A percentile compares a stretch with the other conserved stretches of the same genome.
Conservation (phyloP, 2,329 filamentous ascomycete genomes). For the Aureobasidium musti region DNA sequence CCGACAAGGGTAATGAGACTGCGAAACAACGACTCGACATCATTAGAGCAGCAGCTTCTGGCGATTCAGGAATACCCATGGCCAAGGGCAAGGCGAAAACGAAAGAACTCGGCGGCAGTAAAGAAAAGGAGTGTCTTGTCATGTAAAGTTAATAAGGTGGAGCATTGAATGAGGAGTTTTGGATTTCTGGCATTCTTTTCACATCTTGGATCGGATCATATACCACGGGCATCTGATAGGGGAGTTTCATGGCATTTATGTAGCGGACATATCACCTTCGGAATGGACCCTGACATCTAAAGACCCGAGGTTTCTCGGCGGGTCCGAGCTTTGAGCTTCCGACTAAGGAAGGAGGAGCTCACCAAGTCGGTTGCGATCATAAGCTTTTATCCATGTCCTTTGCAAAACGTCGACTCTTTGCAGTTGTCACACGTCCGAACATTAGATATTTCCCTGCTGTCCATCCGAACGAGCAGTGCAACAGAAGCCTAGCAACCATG, state of each 20-base stretch:
- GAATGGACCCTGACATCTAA: neutral
- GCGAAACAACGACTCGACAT: conserved; percentile 84
- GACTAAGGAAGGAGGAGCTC: conserved; percentile 24
- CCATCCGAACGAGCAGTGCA: neutral
- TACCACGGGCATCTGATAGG: neutral
- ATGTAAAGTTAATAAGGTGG: conserved; percentile 31
- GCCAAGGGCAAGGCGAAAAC: conserved; percentile 39
- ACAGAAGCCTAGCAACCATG: conserved; percentile 34
- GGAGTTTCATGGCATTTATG: neutral
- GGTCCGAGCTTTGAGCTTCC: conserved; percentile 13
- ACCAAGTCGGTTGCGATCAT: neutral
- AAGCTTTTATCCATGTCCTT: conserved; percentile 10
- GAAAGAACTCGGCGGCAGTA: conserved; percentile 37
- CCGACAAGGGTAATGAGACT: conserved; percentile 85
- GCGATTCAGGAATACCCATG: conserved; percentile 46
- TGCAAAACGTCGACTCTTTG: neutral
- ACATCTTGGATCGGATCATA: neutral
- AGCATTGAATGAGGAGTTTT: conserved; percentile 13
- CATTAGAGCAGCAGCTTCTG: conserved; percentile 73
- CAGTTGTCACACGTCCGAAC: neutral
- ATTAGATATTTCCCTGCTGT: too few species aligned
- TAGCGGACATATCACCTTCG: neutral
- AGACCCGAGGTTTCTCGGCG: neutral
- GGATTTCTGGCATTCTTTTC: neutral
- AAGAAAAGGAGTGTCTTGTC: conserved; percentile 34